Percentiles rank a stretch among this genome's conserved stretches.
Evolutionary conservation across 129 eudicot genomes (phyloP).

Genomic region (Flaveria ramosissima): DNA sequence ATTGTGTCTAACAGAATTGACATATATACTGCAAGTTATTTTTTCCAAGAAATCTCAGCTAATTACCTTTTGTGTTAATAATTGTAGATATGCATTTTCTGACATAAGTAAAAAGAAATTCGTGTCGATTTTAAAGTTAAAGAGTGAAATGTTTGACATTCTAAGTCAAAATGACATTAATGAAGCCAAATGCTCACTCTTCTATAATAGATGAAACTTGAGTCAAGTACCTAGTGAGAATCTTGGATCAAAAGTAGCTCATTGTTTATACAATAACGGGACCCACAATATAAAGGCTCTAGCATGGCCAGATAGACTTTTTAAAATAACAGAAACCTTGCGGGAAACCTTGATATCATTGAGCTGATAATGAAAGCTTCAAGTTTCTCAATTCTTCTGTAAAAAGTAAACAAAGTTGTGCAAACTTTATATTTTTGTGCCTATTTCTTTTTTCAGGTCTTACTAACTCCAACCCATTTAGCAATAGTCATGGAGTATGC

Average conservation of each 20-base stretch:
- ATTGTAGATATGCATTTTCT: not conserved
- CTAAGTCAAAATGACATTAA: not conserved
- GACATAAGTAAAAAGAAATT: not conserved
- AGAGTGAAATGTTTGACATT: not conserved
- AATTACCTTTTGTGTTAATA: not conserved
- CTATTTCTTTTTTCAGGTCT: conserved; percentile 45
- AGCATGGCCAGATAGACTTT: not conserved
- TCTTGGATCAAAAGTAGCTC: not conserved
- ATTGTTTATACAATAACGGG: not conserved
- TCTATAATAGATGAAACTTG: not conserved
- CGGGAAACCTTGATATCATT: not conserved
- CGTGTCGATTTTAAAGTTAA: not conserved
- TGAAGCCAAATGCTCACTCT: not conserved
- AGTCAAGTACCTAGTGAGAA: conserved; percentile 2
- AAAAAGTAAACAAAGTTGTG: not conserved
- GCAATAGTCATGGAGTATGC: conserved; percentile 90
- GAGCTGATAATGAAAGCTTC: not conserved
- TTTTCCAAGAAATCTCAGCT: not conserved
- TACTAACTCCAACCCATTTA: conserved; percentile 74
- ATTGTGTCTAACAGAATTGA: no score
- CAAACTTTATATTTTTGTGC: not conserved
- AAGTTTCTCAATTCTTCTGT: not conserved
- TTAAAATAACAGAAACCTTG: not conserved
- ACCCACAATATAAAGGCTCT: not conserved
- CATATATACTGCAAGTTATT: not conserved